These are phyloP conservation scores for Russula earlei DNA, from an alignment of 768 basidiomycete species.

Conservation along the genomic window DNA sequence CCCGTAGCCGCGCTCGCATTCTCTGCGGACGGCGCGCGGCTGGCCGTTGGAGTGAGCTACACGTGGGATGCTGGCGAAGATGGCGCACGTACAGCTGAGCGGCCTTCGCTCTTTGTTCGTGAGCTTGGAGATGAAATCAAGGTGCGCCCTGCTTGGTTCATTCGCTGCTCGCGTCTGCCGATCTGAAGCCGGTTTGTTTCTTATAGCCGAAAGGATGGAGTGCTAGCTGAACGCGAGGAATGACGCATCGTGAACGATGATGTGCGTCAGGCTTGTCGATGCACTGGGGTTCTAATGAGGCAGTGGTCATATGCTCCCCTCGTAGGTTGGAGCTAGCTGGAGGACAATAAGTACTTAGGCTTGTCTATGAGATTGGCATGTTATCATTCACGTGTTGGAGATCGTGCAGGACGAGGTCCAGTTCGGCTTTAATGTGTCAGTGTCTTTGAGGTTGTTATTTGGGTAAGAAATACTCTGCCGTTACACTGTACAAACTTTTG, in stretches of 20 bases:
- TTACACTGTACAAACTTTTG: too few relatives aligned
- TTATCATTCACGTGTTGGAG: too few relatives aligned
- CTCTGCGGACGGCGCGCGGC: constrained; percentile 69
- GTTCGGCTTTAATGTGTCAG: too few relatives aligned
- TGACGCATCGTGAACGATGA: neutral
- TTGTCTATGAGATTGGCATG: too few relatives aligned
- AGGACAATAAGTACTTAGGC: too few relatives aligned
- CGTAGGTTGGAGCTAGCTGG: too few relatives aligned
- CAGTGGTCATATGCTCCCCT: too few relatives aligned
- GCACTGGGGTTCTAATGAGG: too few relatives aligned
- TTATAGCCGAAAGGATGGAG: constrained; percentile 10
- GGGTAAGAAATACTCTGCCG: too few relatives aligned
- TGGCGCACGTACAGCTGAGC: constrained; percentile 53
- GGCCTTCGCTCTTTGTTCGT: constrained; percentile 37
- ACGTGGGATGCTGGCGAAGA: constrained; percentile 84
- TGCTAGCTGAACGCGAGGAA: neutral
- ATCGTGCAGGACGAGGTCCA: too few relatives aligned
- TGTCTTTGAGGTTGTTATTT: too few relatives aligned
- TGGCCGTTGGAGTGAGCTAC: constrained; percentile 78
- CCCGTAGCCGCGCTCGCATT: constrained; percentile 77
- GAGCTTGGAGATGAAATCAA: constrained; percentile 71
- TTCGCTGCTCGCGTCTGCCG: neutral
- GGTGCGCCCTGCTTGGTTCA: constrained; percentile 31
- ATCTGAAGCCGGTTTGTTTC: neutral
- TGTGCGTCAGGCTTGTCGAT: too few relatives aligned